A percentile compares a stretch with the other conserved stretches of the same genome.
These are phyloP conservation scores for Pichia inconspicua DNA, from an alignment of 1,139 yeast species.

Conservation along the genomic window DNA sequence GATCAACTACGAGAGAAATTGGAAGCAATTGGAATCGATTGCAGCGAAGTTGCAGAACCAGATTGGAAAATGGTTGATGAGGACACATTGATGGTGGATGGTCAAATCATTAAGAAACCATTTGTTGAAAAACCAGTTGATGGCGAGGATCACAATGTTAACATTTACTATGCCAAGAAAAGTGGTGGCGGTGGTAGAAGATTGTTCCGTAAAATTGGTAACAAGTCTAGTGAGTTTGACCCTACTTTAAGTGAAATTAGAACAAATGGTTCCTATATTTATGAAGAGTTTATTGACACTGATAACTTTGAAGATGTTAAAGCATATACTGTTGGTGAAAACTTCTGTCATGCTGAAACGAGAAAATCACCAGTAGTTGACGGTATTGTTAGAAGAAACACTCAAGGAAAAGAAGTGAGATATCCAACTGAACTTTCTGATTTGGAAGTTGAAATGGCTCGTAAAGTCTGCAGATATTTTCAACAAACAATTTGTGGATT, in stretches of 20 bases:
- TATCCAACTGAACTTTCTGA: constrained; percentile 73
- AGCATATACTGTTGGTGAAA: constrained; percentile 92
- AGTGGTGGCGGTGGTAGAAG: constrained; percentile 98
- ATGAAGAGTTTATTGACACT: constrained; percentile 95
- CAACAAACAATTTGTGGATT: constrained; percentile 98
- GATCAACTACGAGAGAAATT: constrained; percentile 52
- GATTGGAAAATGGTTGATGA: constrained; percentile 82
- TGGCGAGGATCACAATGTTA: constrained; percentile 97
- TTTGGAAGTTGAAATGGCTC: constrained; percentile 75
- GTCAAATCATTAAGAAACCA: constrained; percentile 69
- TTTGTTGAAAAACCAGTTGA: constrained; percentile 98
- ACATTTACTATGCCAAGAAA: constrained; percentile 78
- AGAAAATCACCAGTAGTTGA: constrained; percentile 98
- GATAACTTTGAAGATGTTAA: constrained; percentile 98
- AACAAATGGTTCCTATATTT: constrained; percentile 84
- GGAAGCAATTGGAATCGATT: constrained; percentile 50
- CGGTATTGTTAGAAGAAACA: constrained; percentile 93
- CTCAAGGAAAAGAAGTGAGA: constrained; percentile 94
- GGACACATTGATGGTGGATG: constrained; percentile 77
- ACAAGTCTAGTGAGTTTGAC: constrained; percentile 94
- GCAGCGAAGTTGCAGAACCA: constrained; percentile 52
- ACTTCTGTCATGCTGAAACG: constrained; percentile 94
- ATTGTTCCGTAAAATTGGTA: constrained; percentile 90
- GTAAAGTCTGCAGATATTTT: constrained; percentile 63
- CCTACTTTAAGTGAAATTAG: constrained; percentile 69